Percentiles rank a stretch among this genome's conserved stretches.
These are phyloP conservation scores for Ceratocystis diversiconidia DNA, from an alignment of 2,329 filamentous ascomycete genomes.

Conservation along the genomic window DNA sequence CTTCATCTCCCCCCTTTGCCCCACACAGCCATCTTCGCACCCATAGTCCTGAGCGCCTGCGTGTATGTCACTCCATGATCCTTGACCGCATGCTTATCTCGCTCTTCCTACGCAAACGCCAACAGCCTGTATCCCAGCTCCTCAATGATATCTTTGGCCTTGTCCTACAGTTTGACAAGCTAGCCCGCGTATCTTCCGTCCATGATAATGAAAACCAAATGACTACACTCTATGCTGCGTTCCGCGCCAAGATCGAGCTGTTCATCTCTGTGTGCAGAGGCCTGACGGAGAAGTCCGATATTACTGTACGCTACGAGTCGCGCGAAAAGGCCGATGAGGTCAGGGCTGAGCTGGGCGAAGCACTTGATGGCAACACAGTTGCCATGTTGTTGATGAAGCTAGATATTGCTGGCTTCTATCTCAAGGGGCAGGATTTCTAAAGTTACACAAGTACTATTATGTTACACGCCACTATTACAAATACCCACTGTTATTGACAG, in stretches of 20 bases:
- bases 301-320: conserved; percentile 26
- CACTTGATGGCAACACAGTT: conserved; percentile 43
- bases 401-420: conserved; percentile 58
- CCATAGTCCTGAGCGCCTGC: conserved; percentile 51
- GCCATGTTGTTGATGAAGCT: conserved; percentile 53
- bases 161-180: conserved; percentile 57
- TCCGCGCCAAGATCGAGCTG: conserved; percentile 57
- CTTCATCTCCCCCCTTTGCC: not conserved
- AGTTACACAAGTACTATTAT: not conserved
- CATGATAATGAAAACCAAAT: conserved; percentile 23
- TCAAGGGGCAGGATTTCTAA: conserved; percentile 19
- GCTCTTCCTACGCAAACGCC: conserved; percentile 58
- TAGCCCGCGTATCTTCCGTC: conserved; percentile 28
- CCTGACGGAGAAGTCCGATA: conserved; percentile 48
- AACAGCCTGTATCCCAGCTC: conserved; percentile 56
- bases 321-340: conserved; percentile 24
- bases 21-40: conserved; percentile 25
- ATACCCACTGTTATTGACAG: no score
- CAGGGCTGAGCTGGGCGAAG: conserved; percentile 28
- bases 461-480: no score
- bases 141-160: conserved; percentile 62
- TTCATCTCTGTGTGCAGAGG: conserved; percentile 61
- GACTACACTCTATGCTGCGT: conserved; percentile 43
- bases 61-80: conserved; percentile 55
- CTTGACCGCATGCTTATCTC: conserved; percentile 63